A percentile compares a stretch with the other conserved stretches of the same genome.
Conservation (phyloP, 2,329 filamentous ascomycete genomes). For the Coniochaeta prunicola region DNA sequence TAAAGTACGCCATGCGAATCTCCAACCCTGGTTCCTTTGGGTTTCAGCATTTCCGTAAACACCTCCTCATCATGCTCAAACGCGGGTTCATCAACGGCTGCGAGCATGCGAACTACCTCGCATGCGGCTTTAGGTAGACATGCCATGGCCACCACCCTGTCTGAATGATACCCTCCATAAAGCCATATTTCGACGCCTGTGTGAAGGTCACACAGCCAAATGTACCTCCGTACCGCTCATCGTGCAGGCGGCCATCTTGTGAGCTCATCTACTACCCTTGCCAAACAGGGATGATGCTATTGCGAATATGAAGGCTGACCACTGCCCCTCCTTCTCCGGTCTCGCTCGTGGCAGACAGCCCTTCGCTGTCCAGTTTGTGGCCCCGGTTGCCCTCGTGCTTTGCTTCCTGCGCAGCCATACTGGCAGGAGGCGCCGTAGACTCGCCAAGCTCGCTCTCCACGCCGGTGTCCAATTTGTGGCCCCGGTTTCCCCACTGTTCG, state of each 20-base stretch:
- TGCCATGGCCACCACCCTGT: neutral
- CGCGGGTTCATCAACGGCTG: neutral
- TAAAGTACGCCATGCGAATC: neutral
- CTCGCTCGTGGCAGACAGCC: neutral
- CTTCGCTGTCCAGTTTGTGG: neutral
- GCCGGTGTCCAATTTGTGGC: neutral
- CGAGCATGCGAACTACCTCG: neutral
- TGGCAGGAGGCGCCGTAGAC: too few species aligned
- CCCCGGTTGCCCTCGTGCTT: neutral
- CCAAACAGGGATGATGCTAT: too few species aligned
- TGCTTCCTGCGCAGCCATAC: neutral
- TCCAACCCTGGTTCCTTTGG: neutral
- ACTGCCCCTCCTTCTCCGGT: neutral
- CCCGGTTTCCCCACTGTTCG: neutral
- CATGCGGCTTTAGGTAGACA: neutral
- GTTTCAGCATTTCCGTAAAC: neutral
- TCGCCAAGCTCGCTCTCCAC: too few species aligned
- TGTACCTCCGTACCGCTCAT: neutral
- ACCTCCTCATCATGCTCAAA: neutral
- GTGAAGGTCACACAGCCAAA: neutral
- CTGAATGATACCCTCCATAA: neutral
- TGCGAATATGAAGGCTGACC: too few species aligned
- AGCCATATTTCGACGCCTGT: neutral
- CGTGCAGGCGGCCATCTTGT: too few species aligned
- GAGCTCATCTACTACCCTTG: too few species aligned